Percentiles rank a stretch among this genome's conserved stretches.
phyloP scores from a whole-genome alignment of 441 rosid genomes.

The Gossypium armourianum region DNA sequence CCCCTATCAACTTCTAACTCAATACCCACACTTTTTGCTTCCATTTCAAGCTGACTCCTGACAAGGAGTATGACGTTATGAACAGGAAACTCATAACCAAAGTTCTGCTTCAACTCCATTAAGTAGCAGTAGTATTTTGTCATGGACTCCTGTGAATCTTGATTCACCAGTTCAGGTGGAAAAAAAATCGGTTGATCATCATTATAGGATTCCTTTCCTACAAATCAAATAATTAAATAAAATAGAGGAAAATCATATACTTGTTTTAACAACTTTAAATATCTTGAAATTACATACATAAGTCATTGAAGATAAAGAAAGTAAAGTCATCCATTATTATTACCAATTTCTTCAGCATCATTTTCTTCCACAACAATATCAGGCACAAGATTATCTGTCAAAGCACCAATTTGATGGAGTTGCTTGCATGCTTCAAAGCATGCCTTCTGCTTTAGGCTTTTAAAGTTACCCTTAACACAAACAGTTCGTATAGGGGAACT shows the following conservation, averaged over 20 bases:
- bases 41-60: slow-evolving; percentile 41
- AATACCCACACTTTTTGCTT: slow-evolving; percentile 27
- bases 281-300: neutral
- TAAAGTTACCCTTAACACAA: slow-evolving; percentile 30
- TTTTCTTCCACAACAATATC: slow-evolving; percentile 52
- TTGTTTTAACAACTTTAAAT: neutral
- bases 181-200: slow-evolving; percentile 55
- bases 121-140: slow-evolving; percentile 43
- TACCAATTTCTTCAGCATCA: slow-evolving; percentile 33
- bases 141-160: slow-evolving; percentile 14
- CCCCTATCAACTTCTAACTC: slow-evolving; percentile 52
- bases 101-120: slow-evolving; percentile 39
- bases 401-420: slow-evolving; percentile 57
- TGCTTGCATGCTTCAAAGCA: slow-evolving; percentile 81
- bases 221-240: slow-evolving; percentile 17
- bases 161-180: slow-evolving; percentile 57
- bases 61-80: slow-evolving; percentile 47
- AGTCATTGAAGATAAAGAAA: slow-evolving; percentile 5
- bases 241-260: neutral
- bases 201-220: slow-evolving; percentile 36
- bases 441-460: slow-evolving; percentile 46
- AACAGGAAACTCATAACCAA: slow-evolving; percentile 25
- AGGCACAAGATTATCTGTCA: slow-evolving; percentile 76
- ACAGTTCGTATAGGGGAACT: slow-evolving; percentile 49
- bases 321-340: slow-evolving; percentile 11